A percentile compares a stretch with the other conserved stretches of the same genome.
These are phyloP conservation scores for Helotiales sp. DNA, from an alignment of 2,329 filamentous ascomycete species.

Conservation along the genomic window DNA sequence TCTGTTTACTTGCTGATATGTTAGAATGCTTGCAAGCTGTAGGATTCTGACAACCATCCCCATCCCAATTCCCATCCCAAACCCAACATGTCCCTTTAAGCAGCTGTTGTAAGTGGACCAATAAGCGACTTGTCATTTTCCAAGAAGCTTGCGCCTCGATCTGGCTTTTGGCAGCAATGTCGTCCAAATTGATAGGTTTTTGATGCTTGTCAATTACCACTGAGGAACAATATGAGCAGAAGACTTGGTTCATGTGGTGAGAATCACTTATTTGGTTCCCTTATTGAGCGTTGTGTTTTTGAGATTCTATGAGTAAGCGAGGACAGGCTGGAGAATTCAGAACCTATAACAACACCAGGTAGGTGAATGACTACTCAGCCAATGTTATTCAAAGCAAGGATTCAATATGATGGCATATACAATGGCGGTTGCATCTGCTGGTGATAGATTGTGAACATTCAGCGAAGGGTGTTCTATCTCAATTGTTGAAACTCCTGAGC, in stretches of 20 bases:
- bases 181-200: not conserved
- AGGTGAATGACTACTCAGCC: not conserved
- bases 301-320: not conserved
- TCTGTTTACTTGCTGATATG: not conserved
- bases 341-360: not conserved
- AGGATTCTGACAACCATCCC: no score
- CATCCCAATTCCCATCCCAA: no score
- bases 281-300: not conserved
- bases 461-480: no score
- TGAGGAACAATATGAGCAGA: not conserved
- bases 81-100: no score
- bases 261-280: not conserved
- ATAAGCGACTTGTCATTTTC: not conserved
- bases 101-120: not conserved
- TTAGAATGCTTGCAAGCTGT: no score
- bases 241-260: not conserved
- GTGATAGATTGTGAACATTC: no score
- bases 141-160: not conserved
- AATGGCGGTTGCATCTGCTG: not conserved
- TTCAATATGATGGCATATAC: no score
- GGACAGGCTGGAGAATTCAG: no score
- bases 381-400: no score
- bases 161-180: not conserved
- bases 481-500: no score
- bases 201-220: not conserved